Evolutionary conservation across 805 yeast species (phyloP), one percentile per base, ranked within the genome.

Genomic region (Debaryomyces maramus): DNA sequence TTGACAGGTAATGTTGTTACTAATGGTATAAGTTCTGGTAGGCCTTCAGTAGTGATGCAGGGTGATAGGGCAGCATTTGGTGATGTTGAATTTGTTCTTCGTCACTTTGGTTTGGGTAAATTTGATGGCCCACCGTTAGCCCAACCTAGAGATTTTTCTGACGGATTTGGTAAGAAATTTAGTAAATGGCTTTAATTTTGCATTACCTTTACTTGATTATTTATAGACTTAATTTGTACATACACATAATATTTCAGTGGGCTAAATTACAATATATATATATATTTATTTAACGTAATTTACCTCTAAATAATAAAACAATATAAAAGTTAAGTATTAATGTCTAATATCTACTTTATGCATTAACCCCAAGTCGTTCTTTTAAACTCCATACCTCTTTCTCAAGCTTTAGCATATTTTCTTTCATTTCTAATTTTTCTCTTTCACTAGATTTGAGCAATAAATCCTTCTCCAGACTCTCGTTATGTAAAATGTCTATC

Each of bases 11-110:
- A 78, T 18, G 81, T 72, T 2, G 76, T 77, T 3, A 65, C 73
- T 2, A 56, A 55, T 39, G 81, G 82, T 11, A 32, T 36, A 5
- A 53, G 58, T 17, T 63, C 76, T 6, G 83, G 86, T 2, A 71
- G 68, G 44, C 93, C 97, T n/a, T 85, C 96, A 1, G 71, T 89
- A 21, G 93, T 89, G 6, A 78, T 88, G 72, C 95, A 88, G 70
- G 98, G 98, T 39, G 81, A 85, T 38, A 77, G 95, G 54, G 89
- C 81, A 31, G 66, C 78, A 9, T 88, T 90, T 62, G 97, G 97
- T 9, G 96, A 93, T 59, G 81, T 91, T 14, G 78, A 78, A 17
- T 75, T 65, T 9, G 79, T 82, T 17, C 66, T 88, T 45, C 72
- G 71, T 41, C 72, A 76, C 41, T 87, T 83, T 54, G 97, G 97